phyloP scores from a whole-genome alignment of 192 early-diverging fungal species.

The Coemansia furcata region DNA sequence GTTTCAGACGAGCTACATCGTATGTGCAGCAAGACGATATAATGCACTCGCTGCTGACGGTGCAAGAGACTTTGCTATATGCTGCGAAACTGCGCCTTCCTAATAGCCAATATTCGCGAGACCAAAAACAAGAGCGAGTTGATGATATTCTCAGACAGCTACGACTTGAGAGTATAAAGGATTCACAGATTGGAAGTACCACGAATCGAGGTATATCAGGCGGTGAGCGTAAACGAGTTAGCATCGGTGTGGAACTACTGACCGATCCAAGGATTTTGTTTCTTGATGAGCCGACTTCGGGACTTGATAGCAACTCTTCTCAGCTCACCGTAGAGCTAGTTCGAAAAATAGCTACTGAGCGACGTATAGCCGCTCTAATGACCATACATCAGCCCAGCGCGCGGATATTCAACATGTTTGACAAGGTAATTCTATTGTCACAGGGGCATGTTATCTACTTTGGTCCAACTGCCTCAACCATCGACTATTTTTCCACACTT shows the following conservation, averaged over 20 bases:
- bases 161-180: slow-evolving; percentile 58
- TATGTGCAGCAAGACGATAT: slow-evolving; percentile 60
- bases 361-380: slow-evolving; percentile 69
- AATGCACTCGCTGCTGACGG: slow-evolving; percentile 63
- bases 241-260: slow-evolving; percentile 49
- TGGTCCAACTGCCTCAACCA: slow-evolving; percentile 48
- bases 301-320: slow-evolving; percentile 69
- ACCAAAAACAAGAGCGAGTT: slow-evolving; percentile 59
- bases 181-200: slow-evolving; percentile 54
- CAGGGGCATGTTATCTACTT: slow-evolving; percentile 63
- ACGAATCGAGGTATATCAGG: slow-evolving; percentile 53
- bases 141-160: slow-evolving; percentile 60
- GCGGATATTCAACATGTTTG: slow-evolving; percentile 78
- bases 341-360: slow-evolving; percentile 53
- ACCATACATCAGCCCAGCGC: slow-evolving; percentile 90
- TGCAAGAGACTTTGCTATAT: slow-evolving; percentile 75
- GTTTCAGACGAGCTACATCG: slow-evolving; percentile 36
- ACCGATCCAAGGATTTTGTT: slow-evolving; percentile 57
- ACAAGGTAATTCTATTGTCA: slow-evolving; percentile 71
- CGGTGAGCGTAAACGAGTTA: slow-evolving; percentile 56
- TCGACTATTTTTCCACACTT: slow-evolving; percentile 47
- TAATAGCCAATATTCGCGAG: slow-evolving; percentile 42
- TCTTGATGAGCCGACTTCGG: slow-evolving; percentile 61
- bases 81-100: slow-evolving; percentile 70
- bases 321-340: slow-evolving; percentile 62